Conservation (phyloP, 2,329 filamentous ascomycete species). For the Amylocarpus encephaloides region DNA sequence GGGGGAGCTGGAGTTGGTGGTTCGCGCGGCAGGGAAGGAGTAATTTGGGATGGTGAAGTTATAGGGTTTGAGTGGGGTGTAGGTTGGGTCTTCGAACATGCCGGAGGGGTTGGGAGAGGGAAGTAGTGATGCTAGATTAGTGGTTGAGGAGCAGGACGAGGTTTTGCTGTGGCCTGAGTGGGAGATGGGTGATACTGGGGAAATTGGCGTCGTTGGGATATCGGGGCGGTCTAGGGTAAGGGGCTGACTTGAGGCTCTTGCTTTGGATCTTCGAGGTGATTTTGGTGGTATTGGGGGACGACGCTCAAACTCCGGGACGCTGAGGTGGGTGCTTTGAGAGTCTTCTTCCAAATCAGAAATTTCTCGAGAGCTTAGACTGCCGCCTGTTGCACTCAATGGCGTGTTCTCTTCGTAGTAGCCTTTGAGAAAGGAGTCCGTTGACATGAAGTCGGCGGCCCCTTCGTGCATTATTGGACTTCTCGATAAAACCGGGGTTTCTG, state of each 20-base stretch:
- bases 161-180: neutral
- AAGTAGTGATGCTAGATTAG: neutral
- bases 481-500: constrained; percentile 1
- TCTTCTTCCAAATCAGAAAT: neutral
- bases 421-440: neutral
- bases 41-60: neutral
- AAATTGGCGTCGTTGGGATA: neutral
- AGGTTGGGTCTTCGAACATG: neutral
- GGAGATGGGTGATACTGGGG: constrained; percentile 5
- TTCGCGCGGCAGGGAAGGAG: neutral
- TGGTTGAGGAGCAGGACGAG: constrained; percentile 4
- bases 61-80: neutral
- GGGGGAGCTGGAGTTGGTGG: neutral
- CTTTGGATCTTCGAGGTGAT: constrained; percentile 1
- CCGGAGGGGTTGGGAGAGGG: neutral
- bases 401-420: constrained; percentile 4
- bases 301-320: neutral
- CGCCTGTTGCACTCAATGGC: neutral
- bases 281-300: constrained; percentile 1
- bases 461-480: neutral
- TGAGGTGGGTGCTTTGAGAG: neutral
- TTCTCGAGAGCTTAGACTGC: neutral
- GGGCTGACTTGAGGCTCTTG: neutral
- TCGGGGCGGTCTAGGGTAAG: neutral
- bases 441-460: neutral